These are phyloP conservation scores for Jimgerdemannia flammicorona DNA, from an alignment of 192 early-diverging fungal species.

Conservation along the genomic window DNA sequence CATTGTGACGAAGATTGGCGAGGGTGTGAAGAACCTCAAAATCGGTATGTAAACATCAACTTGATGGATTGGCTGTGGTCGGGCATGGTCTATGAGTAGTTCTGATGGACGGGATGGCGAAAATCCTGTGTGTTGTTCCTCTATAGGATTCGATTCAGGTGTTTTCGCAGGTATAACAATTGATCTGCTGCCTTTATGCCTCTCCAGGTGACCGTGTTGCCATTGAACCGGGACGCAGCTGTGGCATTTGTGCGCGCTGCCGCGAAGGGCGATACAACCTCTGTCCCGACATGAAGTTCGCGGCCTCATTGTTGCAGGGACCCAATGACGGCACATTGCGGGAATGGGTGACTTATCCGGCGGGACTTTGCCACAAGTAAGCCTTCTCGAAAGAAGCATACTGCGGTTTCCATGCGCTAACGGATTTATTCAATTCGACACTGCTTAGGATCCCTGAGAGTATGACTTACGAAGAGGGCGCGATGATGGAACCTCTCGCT, in stretches of 20 bases:
- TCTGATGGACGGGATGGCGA: too few species aligned
- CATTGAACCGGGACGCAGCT: conserved; percentile 24
- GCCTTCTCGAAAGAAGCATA: background rate
- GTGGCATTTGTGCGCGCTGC: conserved; percentile 15
- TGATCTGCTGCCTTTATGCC: background rate
- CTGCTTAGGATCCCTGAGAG: conserved; percentile 25
- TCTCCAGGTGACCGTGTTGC: conserved; percentile 17
- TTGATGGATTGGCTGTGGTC: background rate
- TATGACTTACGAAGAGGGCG: conserved; percentile 29
- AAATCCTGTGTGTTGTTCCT: too few species aligned
- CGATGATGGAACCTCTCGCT: conserved; percentile 34
- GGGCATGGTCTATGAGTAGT: too few species aligned
- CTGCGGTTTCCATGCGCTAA: background rate
- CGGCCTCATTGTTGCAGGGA: conserved; percentile 15
- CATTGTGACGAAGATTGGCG: conserved; percentile 18
- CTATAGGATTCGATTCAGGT: too few species aligned
- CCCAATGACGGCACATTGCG: conserved; percentile 22
- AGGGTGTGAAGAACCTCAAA: conserved; percentile 17
- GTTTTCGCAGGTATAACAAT: too few species aligned
- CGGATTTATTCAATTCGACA: background rate
- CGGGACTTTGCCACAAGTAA: conserved; percentile 24
- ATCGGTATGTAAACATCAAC: conserved; percentile 9
- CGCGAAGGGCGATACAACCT: conserved; percentile 17
- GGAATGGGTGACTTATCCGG: conserved; percentile 14
- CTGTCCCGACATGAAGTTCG: conserved; percentile 24